A percentile compares a stretch with the other conserved stretches of the same genome.
Evolutionary conservation across 352 stramenopile species (phyloP).

Genomic region (Pythium grandisporangium): DNA sequence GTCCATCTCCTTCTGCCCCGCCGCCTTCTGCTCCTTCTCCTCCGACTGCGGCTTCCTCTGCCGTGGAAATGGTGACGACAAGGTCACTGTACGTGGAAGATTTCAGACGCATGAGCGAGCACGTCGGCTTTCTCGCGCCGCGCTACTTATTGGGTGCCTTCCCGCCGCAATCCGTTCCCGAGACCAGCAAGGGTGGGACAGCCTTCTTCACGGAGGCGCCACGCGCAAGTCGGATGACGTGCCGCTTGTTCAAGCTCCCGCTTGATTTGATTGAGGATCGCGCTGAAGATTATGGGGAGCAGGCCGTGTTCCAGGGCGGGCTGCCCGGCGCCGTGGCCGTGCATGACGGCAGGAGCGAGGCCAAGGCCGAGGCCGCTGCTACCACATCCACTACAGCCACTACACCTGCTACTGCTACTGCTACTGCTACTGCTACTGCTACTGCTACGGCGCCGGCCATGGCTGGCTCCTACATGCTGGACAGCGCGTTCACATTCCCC

Average conservation of each 20-base stretch:
- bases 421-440: too few species aligned
- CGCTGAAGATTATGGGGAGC: conserved; percentile 49
- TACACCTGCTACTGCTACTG: too few species aligned
- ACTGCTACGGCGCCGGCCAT: too few species aligned
- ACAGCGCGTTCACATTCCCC: conserved; percentile 26
- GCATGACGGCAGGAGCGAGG: too few species aligned
- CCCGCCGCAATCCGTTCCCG: background rate
- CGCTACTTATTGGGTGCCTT: conserved; percentile 3
- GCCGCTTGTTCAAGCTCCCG: conserved; percentile 34
- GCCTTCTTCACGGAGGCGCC: too few species aligned
- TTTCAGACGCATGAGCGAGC: conserved; percentile 29
- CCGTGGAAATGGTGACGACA: too few species aligned
- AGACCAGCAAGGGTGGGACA: too few species aligned
- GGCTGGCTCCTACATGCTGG: conserved; percentile 25
- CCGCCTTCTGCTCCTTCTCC: too few species aligned
- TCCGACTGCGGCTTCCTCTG: too few species aligned
- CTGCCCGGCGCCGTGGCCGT: too few species aligned
- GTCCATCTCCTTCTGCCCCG: too few species aligned
- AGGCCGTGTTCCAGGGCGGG: conserved; percentile 22
- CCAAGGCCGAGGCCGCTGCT: background rate
- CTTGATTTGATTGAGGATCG: conserved; percentile 24
- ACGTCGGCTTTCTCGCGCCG: conserved; percentile 17
- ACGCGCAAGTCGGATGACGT: conserved; percentile 8
- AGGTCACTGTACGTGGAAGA: conserved; percentile 44
- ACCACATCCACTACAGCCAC: background rate